These are phyloP conservation scores for Blepharisma undulans DNA, from an alignment of 169 alveolate species.

Conservation along the genomic window DNA sequence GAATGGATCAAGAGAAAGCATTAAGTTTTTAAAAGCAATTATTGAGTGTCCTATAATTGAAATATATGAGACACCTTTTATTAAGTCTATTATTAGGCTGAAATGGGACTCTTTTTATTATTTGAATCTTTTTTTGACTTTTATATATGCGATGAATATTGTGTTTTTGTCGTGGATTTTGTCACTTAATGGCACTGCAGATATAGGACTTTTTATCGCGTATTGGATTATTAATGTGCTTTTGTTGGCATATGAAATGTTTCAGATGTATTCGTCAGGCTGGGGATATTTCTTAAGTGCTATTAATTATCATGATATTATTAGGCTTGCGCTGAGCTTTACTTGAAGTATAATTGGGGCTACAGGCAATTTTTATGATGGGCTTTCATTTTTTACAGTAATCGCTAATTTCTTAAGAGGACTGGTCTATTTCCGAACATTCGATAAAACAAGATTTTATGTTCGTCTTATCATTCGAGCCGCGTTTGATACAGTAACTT, in stretches of 20 bases:
- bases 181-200: not conserved
- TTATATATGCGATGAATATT: not conserved
- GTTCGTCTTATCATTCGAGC: not conserved
- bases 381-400: not conserved
- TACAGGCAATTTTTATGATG: not conserved
- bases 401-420: not conserved
- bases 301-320: not conserved
- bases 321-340: not conserved
- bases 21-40: not conserved
- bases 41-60: not conserved
- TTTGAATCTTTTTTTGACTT: not conserved
- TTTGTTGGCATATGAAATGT: not conserved
- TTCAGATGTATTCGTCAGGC: not conserved
- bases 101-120: not conserved
- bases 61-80: not conserved
- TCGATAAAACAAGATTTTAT: slow-evolving; percentile 19
- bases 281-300: not conserved
- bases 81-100: not conserved
- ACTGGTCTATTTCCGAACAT: not conserved
- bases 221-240: not conserved
- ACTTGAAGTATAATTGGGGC: not conserved
- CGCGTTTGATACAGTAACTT: not conserved
- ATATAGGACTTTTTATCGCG: not conserved
- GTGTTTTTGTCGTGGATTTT: not conserved
- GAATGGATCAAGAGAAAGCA: not conserved